These are phyloP conservation scores for Circinella umbellata DNA, from an alignment of 371 early-diverging fungal species.

Conservation along the genomic window DNA sequence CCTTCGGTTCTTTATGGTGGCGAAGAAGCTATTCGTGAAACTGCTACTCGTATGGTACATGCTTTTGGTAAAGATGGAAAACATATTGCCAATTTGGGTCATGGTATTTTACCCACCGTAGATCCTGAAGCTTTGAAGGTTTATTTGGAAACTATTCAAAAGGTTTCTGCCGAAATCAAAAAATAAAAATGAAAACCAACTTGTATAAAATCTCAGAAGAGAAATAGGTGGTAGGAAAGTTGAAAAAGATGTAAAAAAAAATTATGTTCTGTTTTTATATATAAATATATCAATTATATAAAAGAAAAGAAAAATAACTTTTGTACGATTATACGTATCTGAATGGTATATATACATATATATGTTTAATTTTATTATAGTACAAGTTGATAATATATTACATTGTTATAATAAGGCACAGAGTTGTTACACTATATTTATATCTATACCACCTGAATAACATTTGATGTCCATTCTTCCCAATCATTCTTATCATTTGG, in stretches of 20 bases:
- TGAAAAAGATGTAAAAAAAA: no score
- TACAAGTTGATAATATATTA: neutral
- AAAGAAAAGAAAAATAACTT: no score
- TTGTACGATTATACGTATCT: no score
- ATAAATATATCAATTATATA: no score
- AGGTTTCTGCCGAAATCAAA: conserved; percentile 55
- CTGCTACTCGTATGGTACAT: conserved; percentile 82
- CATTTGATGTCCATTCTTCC: conserved; percentile 18
- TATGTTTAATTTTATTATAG: neutral
- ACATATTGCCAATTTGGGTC: conserved; percentile 96
- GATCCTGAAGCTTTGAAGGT: conserved; percentile 74
- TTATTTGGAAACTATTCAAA: conserved; percentile 73
- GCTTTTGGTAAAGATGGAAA: conserved; percentile 74
- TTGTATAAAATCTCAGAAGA: no score
- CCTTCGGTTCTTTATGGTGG: conserved; percentile 85
- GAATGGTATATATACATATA: neutral
- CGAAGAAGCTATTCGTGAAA: conserved; percentile 72
- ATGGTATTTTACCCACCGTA: conserved; percentile 88
- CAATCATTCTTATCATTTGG: conserved; percentile 5
- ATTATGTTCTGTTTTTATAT: no score
- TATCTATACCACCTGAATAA: conserved; percentile 19
- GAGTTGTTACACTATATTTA: neutral
- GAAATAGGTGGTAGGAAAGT: no score
- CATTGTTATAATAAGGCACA: no score
- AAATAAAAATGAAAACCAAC: conserved; percentile 4